Base-by-base conservation (phyloP, 768 basidiomycete species). In the Leccinum incarnatum region DNA sequence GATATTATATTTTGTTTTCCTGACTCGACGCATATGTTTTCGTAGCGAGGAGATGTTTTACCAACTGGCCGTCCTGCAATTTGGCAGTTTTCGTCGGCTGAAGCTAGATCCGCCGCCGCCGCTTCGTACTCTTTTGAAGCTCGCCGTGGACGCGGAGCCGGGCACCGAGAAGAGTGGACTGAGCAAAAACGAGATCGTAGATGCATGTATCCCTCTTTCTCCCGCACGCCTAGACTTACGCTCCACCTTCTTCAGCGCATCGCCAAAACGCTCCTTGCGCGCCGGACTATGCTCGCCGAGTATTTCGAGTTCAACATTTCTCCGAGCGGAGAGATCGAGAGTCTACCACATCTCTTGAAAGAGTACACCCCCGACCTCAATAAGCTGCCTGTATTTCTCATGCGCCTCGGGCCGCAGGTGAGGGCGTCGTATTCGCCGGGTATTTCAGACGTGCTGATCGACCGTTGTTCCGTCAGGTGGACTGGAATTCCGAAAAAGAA, bases 381-480 rank as follows among this genome's bases (percentile, higher is more conserved):
- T 65, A 91, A 93, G 65, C 77, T 98, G 8, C 97, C 97, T 0
- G 79, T 85, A 56, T 92, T 98, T 61, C 78, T 96, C 47, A 89
- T 98, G 87, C 83, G 94, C 45, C 83, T 97, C 6, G 95, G 93
- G 0, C 91, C 94, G n/a, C 88, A 91, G 81, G 95, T 93, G 57
- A 58, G 71, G 25, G 5, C 19, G 11, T n/a, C 42, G 19, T 45
- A 21, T 45, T 19, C 5, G 10, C 10, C n/a, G 19, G 19, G 17
- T 19, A 21, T 45, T 21, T 45, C 42, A 19, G 11, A 21, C 19
- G 11, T 21, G 19, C 11, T 62, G 53, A 60, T 19, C 0, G 9
- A 14, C 29, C 23, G 5, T 23, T 10, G 1, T 15, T 42, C 32
- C 34, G 25, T 17, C 64, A 98, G 91, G 93, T 98, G 27, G 79